Percentiles rank a stretch among this genome's conserved stretches.
Evolutionary conservation across 164 flowering plant species (phyloP).

Genomic region (Stephania yunnanensis): DNA sequence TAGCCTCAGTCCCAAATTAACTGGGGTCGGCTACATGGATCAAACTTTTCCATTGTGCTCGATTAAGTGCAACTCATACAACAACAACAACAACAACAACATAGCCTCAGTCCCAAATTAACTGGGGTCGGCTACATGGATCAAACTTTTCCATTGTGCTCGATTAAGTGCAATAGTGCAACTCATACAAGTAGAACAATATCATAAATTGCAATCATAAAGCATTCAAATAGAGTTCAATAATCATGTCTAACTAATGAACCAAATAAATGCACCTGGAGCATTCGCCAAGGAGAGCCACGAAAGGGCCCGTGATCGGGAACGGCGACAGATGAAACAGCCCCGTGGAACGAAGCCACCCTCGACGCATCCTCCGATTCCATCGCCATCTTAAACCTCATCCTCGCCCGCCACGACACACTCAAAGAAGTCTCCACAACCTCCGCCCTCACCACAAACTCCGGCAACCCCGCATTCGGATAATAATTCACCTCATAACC

Average conservation of each 20-base stretch:
- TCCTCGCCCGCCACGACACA: constrained; percentile 44
- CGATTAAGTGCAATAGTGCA: too few relatives aligned
- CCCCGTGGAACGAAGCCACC: constrained; percentile 53
- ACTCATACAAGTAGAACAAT: too few relatives aligned
- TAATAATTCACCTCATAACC: constrained; percentile 59
- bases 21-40: too few relatives aligned
- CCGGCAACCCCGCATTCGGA: constrained; percentile 51
- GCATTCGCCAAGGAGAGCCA: constrained; percentile 68
- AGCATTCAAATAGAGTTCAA: too few relatives aligned
- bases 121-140: too few relatives aligned
- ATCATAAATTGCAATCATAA: too few relatives aligned
- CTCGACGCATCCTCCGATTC: constrained; percentile 60
- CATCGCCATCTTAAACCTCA: constrained; percentile 57
- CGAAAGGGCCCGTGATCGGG: constrained; percentile 35
- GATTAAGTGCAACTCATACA: too few relatives aligned
- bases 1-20: too few relatives aligned
- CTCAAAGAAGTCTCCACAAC: constrained; percentile 42
- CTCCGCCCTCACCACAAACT: constrained; percentile 61
- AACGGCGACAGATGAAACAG: constrained; percentile 23
- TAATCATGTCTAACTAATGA: not conserved
- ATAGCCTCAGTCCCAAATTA: too few relatives aligned
- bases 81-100: too few relatives aligned
- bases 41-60: too few relatives aligned
- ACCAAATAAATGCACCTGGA: constrained; percentile 40
- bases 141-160: too few relatives aligned